Conservation (phyloP, 2,329 filamentous ascomycete genomes). For the Rhexocercosporidium sp. region DNA sequence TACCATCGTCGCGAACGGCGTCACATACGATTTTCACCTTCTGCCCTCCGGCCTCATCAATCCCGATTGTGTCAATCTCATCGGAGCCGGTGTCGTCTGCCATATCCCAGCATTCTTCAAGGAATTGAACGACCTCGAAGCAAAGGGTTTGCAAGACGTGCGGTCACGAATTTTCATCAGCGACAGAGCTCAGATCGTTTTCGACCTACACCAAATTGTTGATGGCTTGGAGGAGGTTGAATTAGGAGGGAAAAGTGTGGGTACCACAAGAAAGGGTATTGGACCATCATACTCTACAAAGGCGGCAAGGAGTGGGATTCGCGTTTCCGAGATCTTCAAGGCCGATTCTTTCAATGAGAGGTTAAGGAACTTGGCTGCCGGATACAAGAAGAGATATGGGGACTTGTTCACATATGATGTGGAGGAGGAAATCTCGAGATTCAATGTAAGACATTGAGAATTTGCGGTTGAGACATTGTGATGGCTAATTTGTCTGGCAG, state of each 20-base stretch:
- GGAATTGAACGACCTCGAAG: slow-evolving; percentile 64
- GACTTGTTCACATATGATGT: slow-evolving; percentile 68
- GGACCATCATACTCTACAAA: slow-evolving; percentile 65
- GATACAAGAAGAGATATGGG: slow-evolving; percentile 71
- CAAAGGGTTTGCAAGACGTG: slow-evolving; percentile 61
- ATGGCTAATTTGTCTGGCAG: slow-evolving; percentile 5
- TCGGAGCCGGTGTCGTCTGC: slow-evolving; percentile 73
- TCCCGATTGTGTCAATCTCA: slow-evolving; percentile 72
- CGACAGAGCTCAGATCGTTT: slow-evolving; percentile 55
- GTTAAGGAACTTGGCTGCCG: slow-evolving; percentile 62
- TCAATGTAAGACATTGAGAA: slow-evolving; percentile 48
- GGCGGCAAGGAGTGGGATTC: slow-evolving; percentile 68
- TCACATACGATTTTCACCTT: slow-evolving; percentile 57
- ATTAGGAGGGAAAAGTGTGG: slow-evolving; percentile 50
- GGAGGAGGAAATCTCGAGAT: slow-evolving; percentile 70
- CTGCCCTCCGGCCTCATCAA: slow-evolving; percentile 75
- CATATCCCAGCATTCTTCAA: slow-evolving; percentile 71
- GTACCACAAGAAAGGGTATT: slow-evolving; percentile 54
- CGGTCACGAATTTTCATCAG: slow-evolving; percentile 66
- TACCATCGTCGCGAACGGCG: slow-evolving; percentile 48
- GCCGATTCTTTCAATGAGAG: slow-evolving; percentile 69
- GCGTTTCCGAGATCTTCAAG: slow-evolving; percentile 71
- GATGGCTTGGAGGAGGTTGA: slow-evolving; percentile 69
- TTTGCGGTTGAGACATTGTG: neutral
- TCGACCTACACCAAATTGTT: slow-evolving; percentile 69